A percentile compares a stretch with the other conserved stretches of the same genome.
These are phyloP conservation scores for Achaetomiella virescens DNA, from an alignment of 495 filamentous ascomycete species.

Conservation along the genomic window DNA sequence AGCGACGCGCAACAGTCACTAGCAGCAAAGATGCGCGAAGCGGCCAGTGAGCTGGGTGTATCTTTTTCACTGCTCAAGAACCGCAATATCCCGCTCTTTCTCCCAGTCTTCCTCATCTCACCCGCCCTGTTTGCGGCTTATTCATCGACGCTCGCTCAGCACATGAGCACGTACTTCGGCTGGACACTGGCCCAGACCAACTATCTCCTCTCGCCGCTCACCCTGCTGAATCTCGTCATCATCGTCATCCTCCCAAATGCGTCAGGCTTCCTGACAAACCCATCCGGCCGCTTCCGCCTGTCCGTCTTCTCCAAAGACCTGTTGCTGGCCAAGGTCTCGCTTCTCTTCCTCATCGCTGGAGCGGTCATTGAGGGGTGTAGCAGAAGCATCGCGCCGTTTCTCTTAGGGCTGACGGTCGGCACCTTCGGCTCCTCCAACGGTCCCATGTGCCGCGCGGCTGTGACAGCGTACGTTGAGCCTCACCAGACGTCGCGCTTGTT, in stretches of 20 bases:
- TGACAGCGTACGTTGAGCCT: slow-evolving; percentile 47
- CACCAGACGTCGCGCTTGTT: slow-evolving; percentile 52
- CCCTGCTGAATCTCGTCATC: slow-evolving; percentile 45
- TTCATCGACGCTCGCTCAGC: slow-evolving; percentile 45
- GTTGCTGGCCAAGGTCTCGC: slow-evolving; percentile 41
- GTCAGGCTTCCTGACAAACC: slow-evolving; percentile 30
- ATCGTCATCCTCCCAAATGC: slow-evolving; percentile 45
- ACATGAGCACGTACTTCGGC: slow-evolving; percentile 51
- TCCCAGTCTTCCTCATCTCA: slow-evolving; percentile 48
- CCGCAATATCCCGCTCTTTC: slow-evolving; percentile 31
- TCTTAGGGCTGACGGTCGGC: slow-evolving; percentile 49
- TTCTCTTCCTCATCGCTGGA: slow-evolving; percentile 34
- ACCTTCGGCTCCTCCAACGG: slow-evolving; percentile 49
- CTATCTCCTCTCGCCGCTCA: slow-evolving; percentile 44
- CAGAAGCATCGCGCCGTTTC: slow-evolving; percentile 46
- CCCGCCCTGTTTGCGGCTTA: slow-evolving; percentile 44
- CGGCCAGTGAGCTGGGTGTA: slow-evolving; percentile 6
- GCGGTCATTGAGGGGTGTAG: slow-evolving; percentile 25
- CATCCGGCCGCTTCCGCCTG: slow-evolving; percentile 26
- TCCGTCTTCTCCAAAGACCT: slow-evolving; percentile 47
- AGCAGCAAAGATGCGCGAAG: slow-evolving; percentile 1
- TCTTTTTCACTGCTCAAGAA: slow-evolving; percentile 21
- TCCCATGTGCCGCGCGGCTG: slow-evolving; percentile 39
- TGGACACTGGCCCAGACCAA: slow-evolving; percentile 51
- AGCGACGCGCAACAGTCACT: slow-evolving; percentile 7